phyloP scores from a whole-genome alignment of 202 grass and related monocot species.

The Zoysia matrella region DNA sequence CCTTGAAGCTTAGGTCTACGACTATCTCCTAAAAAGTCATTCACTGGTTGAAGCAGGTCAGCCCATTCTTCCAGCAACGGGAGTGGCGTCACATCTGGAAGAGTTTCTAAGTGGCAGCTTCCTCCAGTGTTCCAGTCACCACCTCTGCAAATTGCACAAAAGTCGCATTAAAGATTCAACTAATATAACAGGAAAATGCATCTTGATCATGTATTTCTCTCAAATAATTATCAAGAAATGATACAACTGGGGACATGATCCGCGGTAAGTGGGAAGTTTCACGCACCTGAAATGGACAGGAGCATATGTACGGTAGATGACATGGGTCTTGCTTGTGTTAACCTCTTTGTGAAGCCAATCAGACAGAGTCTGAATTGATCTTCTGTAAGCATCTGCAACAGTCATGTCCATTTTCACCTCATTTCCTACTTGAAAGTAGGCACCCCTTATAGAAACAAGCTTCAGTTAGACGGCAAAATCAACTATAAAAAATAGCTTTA shows the following conservation, averaged over 20 bases:
- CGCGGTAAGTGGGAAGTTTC: background rate
- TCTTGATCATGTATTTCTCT: background rate
- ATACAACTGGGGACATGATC: slow-evolving; percentile 2
- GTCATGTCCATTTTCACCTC: slow-evolving; percentile 85
- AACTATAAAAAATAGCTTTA: background rate
- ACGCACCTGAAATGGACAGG: slow-evolving; percentile 95
- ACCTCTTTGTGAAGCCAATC: slow-evolving; percentile 75
- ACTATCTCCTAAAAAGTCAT: slow-evolving; percentile 45
- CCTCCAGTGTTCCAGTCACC: slow-evolving; percentile 83
- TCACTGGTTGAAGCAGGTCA: slow-evolving; percentile 67
- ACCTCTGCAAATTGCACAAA: slow-evolving; percentile 52
- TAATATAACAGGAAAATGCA: too few relatives aligned
- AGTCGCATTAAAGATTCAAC: slow-evolving; percentile 17
- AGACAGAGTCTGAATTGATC: slow-evolving; percentile 71
- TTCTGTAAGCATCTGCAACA: slow-evolving; percentile 62
- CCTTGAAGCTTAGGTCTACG: slow-evolving; percentile 39
- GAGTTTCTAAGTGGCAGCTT: slow-evolving; percentile 78
- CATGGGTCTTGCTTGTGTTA: slow-evolving; percentile 73
- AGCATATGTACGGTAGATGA: slow-evolving; percentile 90
- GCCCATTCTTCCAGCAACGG: slow-evolving; percentile 63
- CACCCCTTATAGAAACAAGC: slow-evolving; percentile 48
- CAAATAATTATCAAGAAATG: slow-evolving; percentile 26
- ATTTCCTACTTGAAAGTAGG: slow-evolving; percentile 82
- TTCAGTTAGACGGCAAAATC: slow-evolving; percentile 2
- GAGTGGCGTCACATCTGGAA: slow-evolving; percentile 52